Evolutionary conservation across 2,329 filamentous ascomycete species (phyloP).

Genomic region (Stemphylium beticola): DNA sequence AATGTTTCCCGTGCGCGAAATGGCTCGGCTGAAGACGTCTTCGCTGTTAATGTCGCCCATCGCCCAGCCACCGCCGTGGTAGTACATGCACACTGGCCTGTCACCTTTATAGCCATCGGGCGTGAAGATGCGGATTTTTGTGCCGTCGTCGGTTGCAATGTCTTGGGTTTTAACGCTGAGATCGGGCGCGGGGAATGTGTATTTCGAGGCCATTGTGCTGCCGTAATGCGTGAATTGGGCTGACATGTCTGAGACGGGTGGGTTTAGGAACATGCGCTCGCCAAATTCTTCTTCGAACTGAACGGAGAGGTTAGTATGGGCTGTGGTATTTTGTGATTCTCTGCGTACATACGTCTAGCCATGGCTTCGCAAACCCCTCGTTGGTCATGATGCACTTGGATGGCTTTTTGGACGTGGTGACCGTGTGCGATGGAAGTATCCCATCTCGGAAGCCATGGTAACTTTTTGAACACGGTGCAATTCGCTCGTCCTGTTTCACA

Average conservation of each 20-base stretch:
- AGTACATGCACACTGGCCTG: conserved; percentile 45
- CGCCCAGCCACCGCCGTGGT: conserved; percentile 48
- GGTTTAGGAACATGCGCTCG: conserved; percentile 33
- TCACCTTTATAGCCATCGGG: conserved; percentile 37
- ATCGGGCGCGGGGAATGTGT: conserved; percentile 41
- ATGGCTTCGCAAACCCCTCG: conserved; percentile 37
- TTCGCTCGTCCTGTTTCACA: not conserved
- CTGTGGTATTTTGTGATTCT: conserved; percentile 19
- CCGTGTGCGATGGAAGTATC: not conserved
- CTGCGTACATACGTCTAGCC: conserved; percentile 29
- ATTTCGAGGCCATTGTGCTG: conserved; percentile 28
- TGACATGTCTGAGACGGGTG: conserved; percentile 26
- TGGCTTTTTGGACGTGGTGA: conserved; percentile 9
- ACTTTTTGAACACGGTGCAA: not conserved
- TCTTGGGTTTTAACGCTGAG: conserved; percentile 41
- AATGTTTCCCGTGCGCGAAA: conserved; percentile 26
- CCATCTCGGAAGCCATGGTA: not conserved
- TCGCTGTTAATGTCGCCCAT: conserved; percentile 46
- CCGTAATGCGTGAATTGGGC: conserved; percentile 24
- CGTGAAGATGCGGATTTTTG: conserved; percentile 46
- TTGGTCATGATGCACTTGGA: conserved; percentile 7
- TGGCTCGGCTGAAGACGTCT: conserved; percentile 37
- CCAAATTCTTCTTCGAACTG: conserved; percentile 45
- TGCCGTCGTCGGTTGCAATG: conserved; percentile 27
- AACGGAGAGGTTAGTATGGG: not conserved